Conservation (phyloP, 129 eudicot genomes). For the Scalesia atractyloides region DNA sequence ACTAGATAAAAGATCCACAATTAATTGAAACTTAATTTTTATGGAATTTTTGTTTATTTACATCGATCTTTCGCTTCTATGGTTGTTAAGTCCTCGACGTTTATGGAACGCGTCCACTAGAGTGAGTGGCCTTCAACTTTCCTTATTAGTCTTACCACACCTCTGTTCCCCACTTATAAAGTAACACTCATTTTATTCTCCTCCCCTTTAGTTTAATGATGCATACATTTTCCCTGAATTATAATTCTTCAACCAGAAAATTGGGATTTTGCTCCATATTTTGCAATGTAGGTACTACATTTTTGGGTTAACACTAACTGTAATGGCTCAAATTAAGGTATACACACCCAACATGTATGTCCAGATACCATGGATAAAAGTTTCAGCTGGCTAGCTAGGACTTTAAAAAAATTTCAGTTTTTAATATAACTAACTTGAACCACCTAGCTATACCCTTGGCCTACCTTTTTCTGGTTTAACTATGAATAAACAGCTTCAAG, state of each 20-base stretch:
- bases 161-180: conserved; percentile 13
- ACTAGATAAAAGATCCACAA: neutral
- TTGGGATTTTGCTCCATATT: neutral
- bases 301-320: neutral
- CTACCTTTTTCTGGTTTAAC: neutral
- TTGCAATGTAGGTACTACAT: neutral
- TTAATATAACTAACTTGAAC: neutral
- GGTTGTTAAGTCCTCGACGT: neutral
- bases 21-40: neutral
- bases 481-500: neutral
- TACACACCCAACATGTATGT: neutral
- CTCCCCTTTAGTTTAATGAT: neutral
- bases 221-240: neutral
- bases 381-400: neutral
- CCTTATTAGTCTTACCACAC: conserved; percentile 2
- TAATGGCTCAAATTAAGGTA: neutral
- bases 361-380: too few species aligned
- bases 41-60: neutral
- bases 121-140: conserved; percentile 7
- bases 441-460: neutral
- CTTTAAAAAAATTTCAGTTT: neutral
- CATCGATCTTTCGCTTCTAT: neutral
- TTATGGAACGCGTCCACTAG: conserved; percentile 2
- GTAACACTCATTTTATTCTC: conserved; percentile 14
- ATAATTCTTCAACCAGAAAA: neutral